Conservation (phyloP, 1,139 yeast genomes). For the Kodamaea anthophila region DNA sequence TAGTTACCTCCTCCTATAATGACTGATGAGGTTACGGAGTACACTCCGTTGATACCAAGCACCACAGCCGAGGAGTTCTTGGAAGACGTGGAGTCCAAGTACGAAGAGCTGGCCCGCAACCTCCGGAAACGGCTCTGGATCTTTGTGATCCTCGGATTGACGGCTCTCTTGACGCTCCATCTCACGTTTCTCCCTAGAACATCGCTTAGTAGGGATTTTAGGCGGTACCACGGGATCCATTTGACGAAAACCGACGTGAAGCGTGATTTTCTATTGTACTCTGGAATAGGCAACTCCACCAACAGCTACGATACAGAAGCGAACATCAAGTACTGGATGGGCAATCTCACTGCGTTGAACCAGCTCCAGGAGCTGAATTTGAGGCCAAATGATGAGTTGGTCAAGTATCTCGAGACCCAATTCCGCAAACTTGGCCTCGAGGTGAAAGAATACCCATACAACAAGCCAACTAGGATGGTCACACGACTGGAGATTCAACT, state of each 20-base stretch:
- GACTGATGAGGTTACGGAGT: too few species aligned
- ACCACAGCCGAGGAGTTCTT: neutral
- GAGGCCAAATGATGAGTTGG: constrained; percentile 21
- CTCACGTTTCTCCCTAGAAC: constrained; percentile 82
- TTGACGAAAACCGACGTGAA: constrained; percentile 61
- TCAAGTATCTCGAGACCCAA: constrained; percentile 19
- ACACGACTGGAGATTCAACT: constrained; percentile 18
- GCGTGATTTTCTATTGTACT: constrained; percentile 27
- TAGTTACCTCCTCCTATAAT: too few species aligned
- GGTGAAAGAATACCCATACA: constrained; percentile 15
- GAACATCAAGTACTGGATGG: constrained; percentile 21
- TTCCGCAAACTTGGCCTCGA: constrained; percentile 27
- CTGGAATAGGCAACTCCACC: constrained; percentile 22
- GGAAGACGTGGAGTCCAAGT: constrained; percentile 3
- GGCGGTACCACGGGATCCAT: constrained; percentile 63
- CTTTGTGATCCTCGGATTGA: constrained; percentile 33
- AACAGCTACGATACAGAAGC: constrained; percentile 24
- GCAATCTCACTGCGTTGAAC: constrained; percentile 12
- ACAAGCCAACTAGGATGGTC: constrained; percentile 20
- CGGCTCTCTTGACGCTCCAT: constrained; percentile 51
- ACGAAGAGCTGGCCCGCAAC: constrained; percentile 1
- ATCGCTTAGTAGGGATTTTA: constrained; percentile 74
- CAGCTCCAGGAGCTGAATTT: constrained; percentile 15
- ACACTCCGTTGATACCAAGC: constrained; percentile 2
- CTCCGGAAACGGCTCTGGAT: constrained; percentile 7